These are phyloP conservation scores for Hylodesmum podocarpum DNA, from an alignment of 306 rosid species.

Conservation along the genomic window DNA sequence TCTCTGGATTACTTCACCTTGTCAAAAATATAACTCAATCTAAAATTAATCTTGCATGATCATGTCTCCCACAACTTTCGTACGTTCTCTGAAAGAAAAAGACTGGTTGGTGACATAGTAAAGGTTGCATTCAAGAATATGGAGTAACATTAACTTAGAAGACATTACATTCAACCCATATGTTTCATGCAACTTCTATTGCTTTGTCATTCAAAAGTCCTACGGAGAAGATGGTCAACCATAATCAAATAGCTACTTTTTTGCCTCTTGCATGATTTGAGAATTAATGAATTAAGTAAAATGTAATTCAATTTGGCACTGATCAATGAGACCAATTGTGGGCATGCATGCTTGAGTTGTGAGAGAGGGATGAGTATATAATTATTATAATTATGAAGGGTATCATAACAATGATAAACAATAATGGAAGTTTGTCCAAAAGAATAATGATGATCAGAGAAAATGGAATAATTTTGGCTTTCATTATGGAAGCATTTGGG, in stretches of 20 bases:
- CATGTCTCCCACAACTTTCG: neutral
- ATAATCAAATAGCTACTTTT: neutral
- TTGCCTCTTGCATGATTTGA: neutral
- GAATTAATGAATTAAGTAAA: neutral
- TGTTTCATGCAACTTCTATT: neutral
- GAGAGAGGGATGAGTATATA: slow-evolving; percentile 23
- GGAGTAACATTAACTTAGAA: neutral
- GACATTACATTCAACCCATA: neutral
- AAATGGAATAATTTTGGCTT: slow-evolving; percentile 17
- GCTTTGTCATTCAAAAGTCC: neutral
- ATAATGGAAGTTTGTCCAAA: slow-evolving; percentile 17
- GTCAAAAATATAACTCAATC: neutral
- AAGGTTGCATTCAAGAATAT: neutral
- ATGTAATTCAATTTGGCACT: neutral
- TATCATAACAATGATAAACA: neutral
- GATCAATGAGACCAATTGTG: neutral
- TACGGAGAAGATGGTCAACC: neutral
- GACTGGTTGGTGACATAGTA: neutral
- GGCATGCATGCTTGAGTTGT: slow-evolving; percentile 22
- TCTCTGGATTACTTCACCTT: neutral
- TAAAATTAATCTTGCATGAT: neutral
- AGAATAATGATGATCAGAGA: slow-evolving; percentile 13
- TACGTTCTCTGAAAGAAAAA: neutral
- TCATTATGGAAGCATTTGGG: slow-evolving; percentile 17
- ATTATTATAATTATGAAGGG: neutral